A percentile compares a stretch with the other conserved stretches of the same genome.
These are phyloP conservation scores for Piper longum DNA, from an alignment of 164 flowering plant genomes.

Conservation along the genomic window DNA sequence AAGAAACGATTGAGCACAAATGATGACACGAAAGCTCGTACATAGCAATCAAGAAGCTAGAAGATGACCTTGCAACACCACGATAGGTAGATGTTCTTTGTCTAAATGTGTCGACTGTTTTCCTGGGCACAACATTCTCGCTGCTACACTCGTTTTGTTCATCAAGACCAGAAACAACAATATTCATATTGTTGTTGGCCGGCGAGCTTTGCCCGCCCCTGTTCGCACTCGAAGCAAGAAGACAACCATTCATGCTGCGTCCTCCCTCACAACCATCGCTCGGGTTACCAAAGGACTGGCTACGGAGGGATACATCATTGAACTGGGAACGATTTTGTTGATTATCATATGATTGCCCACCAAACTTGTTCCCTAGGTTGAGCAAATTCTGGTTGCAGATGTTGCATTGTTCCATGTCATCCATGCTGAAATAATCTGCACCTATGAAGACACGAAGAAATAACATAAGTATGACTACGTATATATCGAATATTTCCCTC, in stretches of 20 bases:
- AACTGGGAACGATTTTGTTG: slow-evolving; percentile 12
- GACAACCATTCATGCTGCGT: slow-evolving; percentile 15
- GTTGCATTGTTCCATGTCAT: slow-evolving; percentile 14
- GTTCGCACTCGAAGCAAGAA: slow-evolving; percentile 8
- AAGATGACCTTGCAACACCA: slow-evolving; percentile 76
- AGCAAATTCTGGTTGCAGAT: slow-evolving; percentile 24
- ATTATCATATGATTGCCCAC: slow-evolving; percentile 36
- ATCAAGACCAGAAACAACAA: slow-evolving; percentile 13
- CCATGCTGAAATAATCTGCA: slow-evolving; percentile 54
- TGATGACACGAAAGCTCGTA: neutral
- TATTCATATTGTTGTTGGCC: slow-evolving; percentile 20
- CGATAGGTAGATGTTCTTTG: slow-evolving; percentile 93
- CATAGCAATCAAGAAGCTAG: neutral
- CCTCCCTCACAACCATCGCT: slow-evolving; percentile 8
- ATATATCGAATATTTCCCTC: neutral
- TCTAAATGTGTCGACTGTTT: slow-evolving; percentile 78
- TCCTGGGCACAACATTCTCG: slow-evolving; percentile 48
- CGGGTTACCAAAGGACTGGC: slow-evolving; percentile 6
- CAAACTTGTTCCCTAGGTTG: slow-evolving; percentile 59
- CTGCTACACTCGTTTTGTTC: slow-evolving; percentile 26
- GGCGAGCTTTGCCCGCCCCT: slow-evolving; percentile 23
- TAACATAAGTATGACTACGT: slow-evolving; percentile 1
- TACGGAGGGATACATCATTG: slow-evolving; percentile 4
- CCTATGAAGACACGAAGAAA: neutral
- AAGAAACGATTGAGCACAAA: too few species aligned